Evolutionary conservation across 1,139 yeast species (phyloP).

Genomic region (Taphrina betulina): DNA sequence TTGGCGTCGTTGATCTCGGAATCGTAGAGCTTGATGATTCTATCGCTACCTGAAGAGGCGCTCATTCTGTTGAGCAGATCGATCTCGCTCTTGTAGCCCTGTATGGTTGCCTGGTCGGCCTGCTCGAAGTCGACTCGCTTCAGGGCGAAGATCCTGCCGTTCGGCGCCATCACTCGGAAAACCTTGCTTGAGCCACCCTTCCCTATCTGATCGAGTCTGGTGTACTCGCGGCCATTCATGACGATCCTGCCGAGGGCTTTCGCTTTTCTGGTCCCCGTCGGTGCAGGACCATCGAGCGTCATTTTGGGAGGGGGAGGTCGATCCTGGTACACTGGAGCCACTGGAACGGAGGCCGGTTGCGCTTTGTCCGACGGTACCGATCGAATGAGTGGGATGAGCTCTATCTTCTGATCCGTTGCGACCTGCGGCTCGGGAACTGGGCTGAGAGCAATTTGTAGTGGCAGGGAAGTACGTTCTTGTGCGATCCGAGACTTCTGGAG

Average conservation of each 20-base stretch:
- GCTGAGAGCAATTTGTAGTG: too few species aligned
- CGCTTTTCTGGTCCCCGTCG: conserved; percentile 19
- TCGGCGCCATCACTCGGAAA: conserved; percentile 65
- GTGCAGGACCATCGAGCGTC: conserved; percentile 16
- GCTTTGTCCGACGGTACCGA: background rate
- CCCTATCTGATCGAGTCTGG: conserved; percentile 75
- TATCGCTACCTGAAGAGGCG: conserved; percentile 49
- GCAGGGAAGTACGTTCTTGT: too few species aligned
- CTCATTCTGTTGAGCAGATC: conserved; percentile 64
- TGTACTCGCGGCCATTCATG: conserved; percentile 51
- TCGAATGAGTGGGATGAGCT: background rate
- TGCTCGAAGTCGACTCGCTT: conserved; percentile 80
- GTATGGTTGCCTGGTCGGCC: conserved; percentile 69
- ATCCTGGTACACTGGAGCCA: background rate
- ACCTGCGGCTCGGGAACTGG: background rate
- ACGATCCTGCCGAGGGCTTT: conserved; percentile 23
- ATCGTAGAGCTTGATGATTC: conserved; percentile 80
- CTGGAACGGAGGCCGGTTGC: background rate
- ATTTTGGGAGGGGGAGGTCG: conserved; percentile 26
- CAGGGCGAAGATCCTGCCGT: conserved; percentile 63
- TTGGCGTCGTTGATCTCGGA: conserved; percentile 65
- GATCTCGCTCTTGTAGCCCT: conserved; percentile 87
- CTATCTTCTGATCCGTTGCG: too few species aligned
- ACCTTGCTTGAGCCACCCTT: conserved; percentile 94
- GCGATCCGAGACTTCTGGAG: too few species aligned